Evolutionary conservation across 345 rosid species (phyloP), one percentile per base, ranked within the genome.

Genomic region (Gossypium sturtianum): DNA sequence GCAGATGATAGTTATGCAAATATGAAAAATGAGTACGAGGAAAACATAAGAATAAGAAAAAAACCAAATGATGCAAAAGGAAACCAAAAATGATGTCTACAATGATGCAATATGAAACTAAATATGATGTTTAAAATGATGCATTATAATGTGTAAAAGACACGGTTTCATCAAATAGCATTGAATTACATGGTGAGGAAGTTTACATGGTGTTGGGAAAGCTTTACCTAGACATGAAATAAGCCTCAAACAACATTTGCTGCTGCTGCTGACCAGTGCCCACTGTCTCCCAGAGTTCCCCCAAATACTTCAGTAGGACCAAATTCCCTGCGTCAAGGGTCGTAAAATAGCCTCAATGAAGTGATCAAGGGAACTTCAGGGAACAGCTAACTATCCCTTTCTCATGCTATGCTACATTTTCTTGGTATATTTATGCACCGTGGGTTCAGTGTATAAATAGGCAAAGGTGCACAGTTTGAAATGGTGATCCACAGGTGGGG

Each of bases 271-370:
- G 9, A 29, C 8, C 11, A 68, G 17, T 56, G 62, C 76, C 83
- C 66, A 69, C 74, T 45, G 75, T 49, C 79, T 75, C 82, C 82
- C 23, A 53, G 86, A 86, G 91, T 83, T 84, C 86, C 85, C 84
- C 87, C 86, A 84, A 86, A 86, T 89, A 84, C 83, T 86, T 84
- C 87, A 84, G 80, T 80, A 27, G 74, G 76, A 65, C 52, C 49
- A 66, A 11, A 4, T 60, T 12, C n/a, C 11, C 29, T 2, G 4
- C 12, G 11, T 11, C 2, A 20, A 66, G 12, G 12, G 56, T 66
- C 53, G 20, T 66, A 59, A 20, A 34, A 44, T 43, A 44, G 27
- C 69, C 75, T 74, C 77, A 79, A 10, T 84, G 89, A 88, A 83
- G 86, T 83, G 84, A 20, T 80, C 77, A 20, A 25, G 69, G 81